Base-by-base conservation (phyloP, 305 asterid species). In the Fraxinus paxiana region DNA sequence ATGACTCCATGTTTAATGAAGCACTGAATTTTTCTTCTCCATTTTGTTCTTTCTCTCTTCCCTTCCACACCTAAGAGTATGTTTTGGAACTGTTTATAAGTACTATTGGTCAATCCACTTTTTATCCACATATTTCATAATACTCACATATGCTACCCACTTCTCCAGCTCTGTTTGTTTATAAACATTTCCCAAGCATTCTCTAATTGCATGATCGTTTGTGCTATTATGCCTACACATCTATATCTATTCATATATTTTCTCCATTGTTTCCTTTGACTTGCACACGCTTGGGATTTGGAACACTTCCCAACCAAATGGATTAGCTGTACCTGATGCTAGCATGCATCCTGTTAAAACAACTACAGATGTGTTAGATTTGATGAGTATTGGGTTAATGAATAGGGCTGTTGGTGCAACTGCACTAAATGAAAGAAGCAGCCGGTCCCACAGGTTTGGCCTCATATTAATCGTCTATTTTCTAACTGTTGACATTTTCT, bases 321-420 rank as follows among this genome's bases (percentile, higher is more conserved):
- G 98, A 78, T 84, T 95, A 84, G 93, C 97, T 79, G 98, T 95
- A 79, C 99, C 99, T 38, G 97, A 94, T 92, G 99, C 99, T 82
- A 95, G 92, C 88, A 90, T 94, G 96, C 94, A 93, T 79, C 88
- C 94, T 31, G 99, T 95, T 79, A 91, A 87, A 63, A 92, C 98
- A 79, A 94, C 95, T 8, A 33, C 88, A 37, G 96, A 95, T 84
- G 99, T 95, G 79, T 79, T 95, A 56, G 97, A 92, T 79, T 88
- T 95, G 85, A 95, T 95, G 99, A 88, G 83, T 31, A 86, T 90
- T 82, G 98, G 98, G 79, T 86, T 93, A 81, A 92, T 80, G 91
- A 95, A 94, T 84, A 90, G 99, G 84, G 96, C 97, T 46, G 94
- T 91, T 48, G 97, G 98, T 54, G 97, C 99, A 77, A 95, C 99